Percentiles rank a stretch among this genome's conserved stretches.
Evolutionary conservation across 164 flowering plant species (phyloP).

Genomic region (Tinospora cordifolia): DNA sequence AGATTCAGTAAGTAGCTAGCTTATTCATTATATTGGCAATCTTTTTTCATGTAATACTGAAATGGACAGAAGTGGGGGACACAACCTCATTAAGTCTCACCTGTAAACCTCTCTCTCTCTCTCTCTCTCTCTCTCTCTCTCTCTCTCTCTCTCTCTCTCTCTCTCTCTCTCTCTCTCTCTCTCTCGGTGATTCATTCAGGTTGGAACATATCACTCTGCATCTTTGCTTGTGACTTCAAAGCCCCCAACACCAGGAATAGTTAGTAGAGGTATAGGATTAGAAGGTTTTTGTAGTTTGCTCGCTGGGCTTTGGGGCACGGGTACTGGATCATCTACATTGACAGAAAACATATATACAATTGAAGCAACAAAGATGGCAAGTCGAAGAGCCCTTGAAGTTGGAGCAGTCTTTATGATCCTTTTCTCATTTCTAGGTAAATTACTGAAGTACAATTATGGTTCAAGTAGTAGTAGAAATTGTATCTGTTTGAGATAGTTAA

Average conservation of each 20-base stretch:
- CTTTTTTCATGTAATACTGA: neutral
- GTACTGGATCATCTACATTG: slow-evolving; percentile 80
- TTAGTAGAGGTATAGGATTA: slow-evolving; percentile 83
- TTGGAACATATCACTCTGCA: slow-evolving; percentile 71
- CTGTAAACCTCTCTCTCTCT: no score
- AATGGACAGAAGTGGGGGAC: neutral
- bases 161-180: no score
- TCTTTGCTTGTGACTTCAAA: slow-evolving; percentile 45
- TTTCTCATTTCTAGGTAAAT: slow-evolving; percentile 66
- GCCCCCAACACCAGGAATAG: slow-evolving; percentile 79
- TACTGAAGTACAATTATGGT: no score
- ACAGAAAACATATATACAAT: slow-evolving; percentile 80
- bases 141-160: no score
- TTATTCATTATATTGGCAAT: neutral
- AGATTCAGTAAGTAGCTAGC: slow-evolving; percentile 64
- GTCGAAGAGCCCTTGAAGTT: slow-evolving; percentile 55
- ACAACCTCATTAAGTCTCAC: neutral
- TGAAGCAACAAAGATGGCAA: slow-evolving; percentile 62
- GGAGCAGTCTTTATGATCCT: slow-evolving; percentile 67
- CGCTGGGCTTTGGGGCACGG: slow-evolving; percentile 93
- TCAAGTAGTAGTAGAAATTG: no score
- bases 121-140: no score
- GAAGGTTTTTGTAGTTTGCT: slow-evolving; percentile 86
- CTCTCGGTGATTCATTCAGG: slow-evolving; percentile 42
- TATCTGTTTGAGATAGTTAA: no score